phyloP scores from a whole-genome alignment of 257 asterid genomes.

The Voacanga thouarsii region DNA sequence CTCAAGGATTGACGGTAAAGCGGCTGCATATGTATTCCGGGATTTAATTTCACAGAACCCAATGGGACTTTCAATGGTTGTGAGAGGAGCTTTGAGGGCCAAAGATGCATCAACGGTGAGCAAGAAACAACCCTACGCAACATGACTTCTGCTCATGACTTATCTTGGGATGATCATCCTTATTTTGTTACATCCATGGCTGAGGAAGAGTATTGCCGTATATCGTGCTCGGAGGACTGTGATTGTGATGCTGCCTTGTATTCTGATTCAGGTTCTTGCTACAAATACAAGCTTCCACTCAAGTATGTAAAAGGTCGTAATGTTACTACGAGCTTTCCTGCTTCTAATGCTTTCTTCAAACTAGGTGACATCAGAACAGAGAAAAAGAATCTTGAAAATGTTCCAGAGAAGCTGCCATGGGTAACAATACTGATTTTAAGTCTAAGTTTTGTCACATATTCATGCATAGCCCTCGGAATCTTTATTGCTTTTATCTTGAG shows the following conservation, averaged over 20 bases:
- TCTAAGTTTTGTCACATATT: conserved; percentile 13
- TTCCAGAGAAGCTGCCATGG: conserved; percentile 24
- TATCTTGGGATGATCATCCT: conserved; percentile 19
- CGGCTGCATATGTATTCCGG: conserved; percentile 27
- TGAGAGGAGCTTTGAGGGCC: conserved; percentile 19
- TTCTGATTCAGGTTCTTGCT: not conserved
- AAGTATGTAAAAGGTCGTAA: conserved; percentile 17
- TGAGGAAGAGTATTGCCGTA: conserved; percentile 12
- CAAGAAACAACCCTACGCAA: conserved; percentile 1
- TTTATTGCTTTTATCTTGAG: conserved; percentile 16
- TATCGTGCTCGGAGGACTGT: conserved; percentile 27
- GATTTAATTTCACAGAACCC: conserved; percentile 7
- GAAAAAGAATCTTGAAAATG: not conserved
- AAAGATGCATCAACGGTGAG: conserved; percentile 16
- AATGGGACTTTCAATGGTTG: conserved; percentile 11
- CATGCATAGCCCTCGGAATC: conserved; percentile 15
- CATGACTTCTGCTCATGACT: not conserved
- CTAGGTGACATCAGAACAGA: not conserved
- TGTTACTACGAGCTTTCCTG: not conserved
- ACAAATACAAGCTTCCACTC: conserved; percentile 24
- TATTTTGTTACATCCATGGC: conserved; percentile 19
- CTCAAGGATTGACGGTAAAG: conserved; percentile 1
- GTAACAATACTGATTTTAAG: conserved; percentile 20
- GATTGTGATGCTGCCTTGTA: conserved; percentile 26
- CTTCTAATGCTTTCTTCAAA: conserved; percentile 23